phyloP scores from a whole-genome alignment of 2,329 filamentous ascomycete species.

The Drechslerella coelobrocha region DNA sequence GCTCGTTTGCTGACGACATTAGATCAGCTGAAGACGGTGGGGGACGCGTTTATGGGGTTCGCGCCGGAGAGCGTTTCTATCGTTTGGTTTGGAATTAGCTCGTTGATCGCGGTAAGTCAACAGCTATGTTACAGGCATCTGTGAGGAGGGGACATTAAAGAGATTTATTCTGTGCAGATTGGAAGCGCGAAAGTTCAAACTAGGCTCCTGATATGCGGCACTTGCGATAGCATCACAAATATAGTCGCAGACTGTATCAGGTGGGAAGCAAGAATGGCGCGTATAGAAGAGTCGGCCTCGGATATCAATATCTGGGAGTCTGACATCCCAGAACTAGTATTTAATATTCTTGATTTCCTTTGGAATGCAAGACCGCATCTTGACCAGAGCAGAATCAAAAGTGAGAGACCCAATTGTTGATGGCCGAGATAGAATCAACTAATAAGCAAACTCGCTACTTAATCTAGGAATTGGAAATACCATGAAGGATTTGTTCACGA shows the following conservation, averaged over 20 bases:
- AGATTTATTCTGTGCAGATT: conserved; percentile 5
- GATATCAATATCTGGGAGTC: conserved; percentile 38
- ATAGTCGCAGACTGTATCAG: conserved; percentile 32
- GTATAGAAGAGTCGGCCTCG: conserved; percentile 8
- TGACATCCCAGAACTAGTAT: conserved; percentile 25
- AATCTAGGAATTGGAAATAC: conserved; percentile 27
- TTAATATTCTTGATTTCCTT: conserved; percentile 31
- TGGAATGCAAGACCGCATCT: conserved; percentile 36
- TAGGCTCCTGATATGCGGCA: conserved; percentile 31
- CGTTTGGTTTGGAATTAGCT: conserved; percentile 44
- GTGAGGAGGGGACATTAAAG: not conserved
- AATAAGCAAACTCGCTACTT: not conserved
- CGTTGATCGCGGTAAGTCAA: conserved; percentile 22
- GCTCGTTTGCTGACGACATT: conserved; percentile 16
- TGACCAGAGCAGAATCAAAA: conserved; percentile 26
- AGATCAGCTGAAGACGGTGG: conserved; percentile 26
- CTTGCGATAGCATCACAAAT: conserved; percentile 36
- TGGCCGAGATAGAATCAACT: not conserved
- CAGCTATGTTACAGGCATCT: not conserved
- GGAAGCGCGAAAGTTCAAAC: conserved; percentile 34
- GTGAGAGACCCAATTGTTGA: not conserved
- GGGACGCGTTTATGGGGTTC: conserved; percentile 27
- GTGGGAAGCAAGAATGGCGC: conserved; percentile 29
- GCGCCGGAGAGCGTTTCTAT: conserved; percentile 42
- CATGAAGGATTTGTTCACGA: conserved; percentile 38